Evolutionary conservation across 2,329 filamentous ascomycete genomes (phyloP), one percentile per base, ranked within the genome.

Genomic region (Xylariaceae sp.): DNA sequence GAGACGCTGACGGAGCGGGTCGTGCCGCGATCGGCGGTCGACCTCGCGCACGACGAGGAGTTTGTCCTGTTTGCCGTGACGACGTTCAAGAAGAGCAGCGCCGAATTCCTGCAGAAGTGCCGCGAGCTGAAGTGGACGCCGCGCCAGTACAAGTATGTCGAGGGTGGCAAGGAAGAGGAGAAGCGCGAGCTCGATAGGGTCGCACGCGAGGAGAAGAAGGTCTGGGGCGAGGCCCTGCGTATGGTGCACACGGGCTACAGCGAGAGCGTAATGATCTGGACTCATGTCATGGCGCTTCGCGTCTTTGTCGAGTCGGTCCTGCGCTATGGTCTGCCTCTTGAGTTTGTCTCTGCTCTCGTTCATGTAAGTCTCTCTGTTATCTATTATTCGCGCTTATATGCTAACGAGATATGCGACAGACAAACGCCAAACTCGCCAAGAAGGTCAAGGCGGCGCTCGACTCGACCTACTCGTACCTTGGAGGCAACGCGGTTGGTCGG

Each of bases 281-380:
- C 96, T 53, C 94, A 99, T 72, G 89, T 96, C 34, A 80, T 97
- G 70, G 89, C 92, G 5, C 77, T 99, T 69, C 82, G 94, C 56
- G 92, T 97, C 17, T 99, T 97, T 75, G 94, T 99, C 17, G 94
- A 99, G 81, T 96, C 92, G 4, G 94, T 99, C n/a, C 79, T 99
- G 71, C 86, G 94, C 65, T 99, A 99, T 71, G 94, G 94, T 34
- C 75, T 99, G 68, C 94, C 94, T 52, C 77, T 97, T 64, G 89
- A 95, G 67, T 99, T 93, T 74, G 87, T 96, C 53, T 89, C 88
- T 67, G 90, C 87, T 13, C 77, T 97, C 66, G 79, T 97, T 63
- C 88, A 90, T 87, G 92, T 96, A 82, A 67, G 84, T 71, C 35
- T 15, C 23, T 35, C 18, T n/a, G n/a, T 13, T 6, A 17, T 13